Conservation (phyloP, 345 rosid species). For the Syzygium aromaticum region DNA sequence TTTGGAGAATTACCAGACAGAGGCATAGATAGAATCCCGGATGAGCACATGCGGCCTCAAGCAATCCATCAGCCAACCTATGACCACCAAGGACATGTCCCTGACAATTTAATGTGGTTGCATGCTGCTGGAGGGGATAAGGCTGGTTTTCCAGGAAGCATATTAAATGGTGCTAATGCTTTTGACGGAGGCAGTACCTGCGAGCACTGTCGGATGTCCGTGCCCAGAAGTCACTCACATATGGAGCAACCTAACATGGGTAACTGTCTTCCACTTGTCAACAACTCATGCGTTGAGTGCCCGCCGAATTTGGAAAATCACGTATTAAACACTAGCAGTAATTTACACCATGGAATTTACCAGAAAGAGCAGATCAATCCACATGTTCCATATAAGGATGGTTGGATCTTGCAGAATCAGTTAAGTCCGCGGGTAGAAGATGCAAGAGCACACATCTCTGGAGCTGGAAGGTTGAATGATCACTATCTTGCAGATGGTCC, state of each 20-base stretch:
- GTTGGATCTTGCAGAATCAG: constrained; percentile 66
- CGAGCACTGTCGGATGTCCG: constrained; percentile 49
- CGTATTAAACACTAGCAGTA: constrained; percentile 45
- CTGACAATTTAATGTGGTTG: constrained; percentile 68
- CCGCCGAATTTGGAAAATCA: constrained; percentile 42
- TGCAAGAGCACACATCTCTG: constrained; percentile 44
- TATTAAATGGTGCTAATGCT: constrained; percentile 44
- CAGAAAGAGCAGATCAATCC: constrained; percentile 47
- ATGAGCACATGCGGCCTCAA: constrained; percentile 60
- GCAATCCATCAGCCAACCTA: constrained; percentile 38
- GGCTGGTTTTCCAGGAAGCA: constrained; percentile 67
- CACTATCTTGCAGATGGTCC: constrained; percentile 53
- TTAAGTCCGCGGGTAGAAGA: constrained; percentile 54
- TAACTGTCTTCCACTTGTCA: constrained; percentile 33
- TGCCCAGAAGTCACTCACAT: constrained; percentile 52
- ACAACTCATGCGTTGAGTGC: constrained; percentile 37
- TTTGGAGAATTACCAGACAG: constrained; percentile 59
- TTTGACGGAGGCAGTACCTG: constrained; percentile 59
- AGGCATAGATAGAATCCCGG: constrained; percentile 55
- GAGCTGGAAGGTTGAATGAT: constrained; percentile 62
- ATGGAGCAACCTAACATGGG: constrained; percentile 58
- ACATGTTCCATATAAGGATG: constrained; percentile 40
- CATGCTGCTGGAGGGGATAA: constrained; percentile 59
- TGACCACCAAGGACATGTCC: constrained; percentile 40
- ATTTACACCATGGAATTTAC: constrained; percentile 41